A percentile compares a stretch with the other conserved stretches of the same genome.
phyloP scores from a whole-genome alignment of 208 protist species.

The Trypanosoma vivax region DNA sequence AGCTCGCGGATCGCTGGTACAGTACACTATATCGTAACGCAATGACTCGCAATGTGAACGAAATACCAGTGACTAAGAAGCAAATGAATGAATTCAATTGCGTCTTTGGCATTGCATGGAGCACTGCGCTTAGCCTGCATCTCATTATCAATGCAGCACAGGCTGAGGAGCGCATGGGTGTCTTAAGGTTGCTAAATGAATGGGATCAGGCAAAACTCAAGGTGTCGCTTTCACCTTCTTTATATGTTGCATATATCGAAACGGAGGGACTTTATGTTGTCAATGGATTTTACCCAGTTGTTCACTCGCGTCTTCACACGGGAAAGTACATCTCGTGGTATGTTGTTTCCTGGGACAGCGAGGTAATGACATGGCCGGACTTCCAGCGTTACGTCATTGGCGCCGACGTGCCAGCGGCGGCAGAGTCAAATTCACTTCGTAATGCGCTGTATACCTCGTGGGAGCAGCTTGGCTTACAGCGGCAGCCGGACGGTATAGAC shows the following conservation, averaged over 20 bases:
- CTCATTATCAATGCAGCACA: constrained; percentile 64
- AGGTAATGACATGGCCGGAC: constrained; percentile 43
- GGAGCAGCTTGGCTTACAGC: constrained; percentile 46
- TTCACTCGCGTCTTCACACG: constrained; percentile 41
- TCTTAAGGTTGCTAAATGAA: constrained; percentile 25
- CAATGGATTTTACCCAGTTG: constrained; percentile 73
- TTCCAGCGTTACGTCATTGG: constrained; percentile 69
- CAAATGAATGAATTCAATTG: constrained; percentile 42
- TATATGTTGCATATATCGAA: constrained; percentile 65
- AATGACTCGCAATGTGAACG: constrained; percentile 26
- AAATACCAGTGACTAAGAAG: constrained; percentile 45
- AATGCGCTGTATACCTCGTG: constrained; percentile 43
- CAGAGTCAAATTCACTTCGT: constrained; percentile 43
- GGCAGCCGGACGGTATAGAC: constrained; percentile 57
- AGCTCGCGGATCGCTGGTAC: constrained; percentile 56
- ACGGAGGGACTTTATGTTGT: constrained; percentile 72
- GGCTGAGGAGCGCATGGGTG: constrained; percentile 41
- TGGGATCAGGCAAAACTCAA: constrained; percentile 46
- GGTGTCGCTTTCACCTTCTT: constrained; percentile 44
- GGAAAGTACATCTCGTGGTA: constrained; percentile 54
- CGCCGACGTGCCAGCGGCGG: constrained; percentile 32
- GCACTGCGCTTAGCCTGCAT: constrained; percentile 49
- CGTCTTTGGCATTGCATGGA: constrained; percentile 60
- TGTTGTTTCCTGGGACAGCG: constrained; percentile 48
- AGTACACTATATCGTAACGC: constrained; percentile 66